phyloP scores from a whole-genome alignment of 1,139 yeast species.

The Diutina neorugosa region DNA sequence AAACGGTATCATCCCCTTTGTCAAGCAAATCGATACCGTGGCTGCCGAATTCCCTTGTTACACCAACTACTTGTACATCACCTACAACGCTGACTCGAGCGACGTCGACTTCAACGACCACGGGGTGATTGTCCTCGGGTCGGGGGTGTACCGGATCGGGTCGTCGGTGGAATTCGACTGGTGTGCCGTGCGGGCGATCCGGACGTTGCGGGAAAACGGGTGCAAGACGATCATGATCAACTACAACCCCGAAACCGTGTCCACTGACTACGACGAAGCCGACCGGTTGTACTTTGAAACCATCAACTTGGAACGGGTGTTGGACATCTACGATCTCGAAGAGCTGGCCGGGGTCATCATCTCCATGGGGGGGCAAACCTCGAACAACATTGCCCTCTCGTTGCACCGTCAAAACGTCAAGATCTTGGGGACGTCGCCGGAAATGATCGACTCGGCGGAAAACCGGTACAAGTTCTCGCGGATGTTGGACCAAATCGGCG shows the following conservation, averaged over 20 bases:
- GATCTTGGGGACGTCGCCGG: constrained; percentile 94
- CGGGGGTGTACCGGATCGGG: constrained; percentile 92
- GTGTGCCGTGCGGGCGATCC: constrained; percentile 93
- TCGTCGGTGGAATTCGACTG: constrained; percentile 92
- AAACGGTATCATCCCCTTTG: constrained; percentile 81
- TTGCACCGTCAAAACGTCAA: constrained; percentile 92
- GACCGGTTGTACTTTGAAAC: constrained; percentile 96
- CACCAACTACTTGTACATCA: constrained; percentile 90
- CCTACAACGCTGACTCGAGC: constrained; percentile 86
- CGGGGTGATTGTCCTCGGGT: constrained; percentile 83
- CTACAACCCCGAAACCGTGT: constrained; percentile 97
- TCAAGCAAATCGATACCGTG: constrained; percentile 95
- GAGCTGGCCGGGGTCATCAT: constrained; percentile 86
- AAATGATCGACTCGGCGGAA: constrained; percentile 97
- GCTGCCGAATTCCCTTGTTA: constrained; percentile 98
- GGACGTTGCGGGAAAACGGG: constrained; percentile 83
- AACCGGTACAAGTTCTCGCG: constrained; percentile 96
- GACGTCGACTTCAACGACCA: constrained; percentile 79
- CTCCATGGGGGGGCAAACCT: constrained; percentile 98
- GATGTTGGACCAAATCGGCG: constrained; percentile 93
- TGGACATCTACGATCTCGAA: constrained; percentile 93
- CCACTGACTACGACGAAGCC: constrained; percentile 97
- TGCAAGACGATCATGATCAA: constrained; percentile 92
- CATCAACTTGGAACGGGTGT: constrained; percentile 85
- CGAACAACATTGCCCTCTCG: constrained; percentile 90